Conservation (phyloP, 169 alveolate genomes). For the Eimeria praecox region DNA sequence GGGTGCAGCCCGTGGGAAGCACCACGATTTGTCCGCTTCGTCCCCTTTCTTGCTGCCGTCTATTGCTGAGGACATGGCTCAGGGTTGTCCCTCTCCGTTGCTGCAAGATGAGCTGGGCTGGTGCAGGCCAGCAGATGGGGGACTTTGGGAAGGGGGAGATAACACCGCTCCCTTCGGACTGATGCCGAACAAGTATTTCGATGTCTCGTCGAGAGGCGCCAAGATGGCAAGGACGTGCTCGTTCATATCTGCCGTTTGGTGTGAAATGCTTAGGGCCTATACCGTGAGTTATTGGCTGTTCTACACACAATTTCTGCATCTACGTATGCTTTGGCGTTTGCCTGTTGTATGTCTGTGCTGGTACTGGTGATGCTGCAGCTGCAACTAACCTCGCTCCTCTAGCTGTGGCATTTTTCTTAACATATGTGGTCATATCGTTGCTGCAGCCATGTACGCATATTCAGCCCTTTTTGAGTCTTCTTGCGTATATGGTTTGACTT, state of each 20-base stretch:
- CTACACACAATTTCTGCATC: not conserved
- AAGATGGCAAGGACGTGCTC: slow-evolving; percentile 93
- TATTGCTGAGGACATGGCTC: slow-evolving; percentile 22
- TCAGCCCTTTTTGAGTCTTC: too few relatives aligned
- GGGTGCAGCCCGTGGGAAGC: slow-evolving; percentile 91
- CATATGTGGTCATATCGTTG: too few relatives aligned
- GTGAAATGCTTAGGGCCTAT: slow-evolving; percentile 95
- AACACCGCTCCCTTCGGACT: slow-evolving; percentile 82
- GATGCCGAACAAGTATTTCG: slow-evolving; percentile 86
- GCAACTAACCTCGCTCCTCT: not conserved
- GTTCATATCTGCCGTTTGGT: slow-evolving; percentile 94
- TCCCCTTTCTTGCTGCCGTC: slow-evolving; percentile 51
- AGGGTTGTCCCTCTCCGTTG: slow-evolving; percentile 36
- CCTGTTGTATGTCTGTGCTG: not conserved
- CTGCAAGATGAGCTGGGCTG: slow-evolving; percentile 69
- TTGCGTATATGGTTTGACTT: too few relatives aligned
- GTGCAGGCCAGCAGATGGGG: slow-evolving; percentile 84
- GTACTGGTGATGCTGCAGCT: not conserved
- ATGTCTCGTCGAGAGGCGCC: slow-evolving; percentile 91
- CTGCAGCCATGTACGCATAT: too few relatives aligned
- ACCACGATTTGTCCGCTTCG: not conserved
- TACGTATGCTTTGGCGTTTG: not conserved
- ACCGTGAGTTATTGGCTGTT: slow-evolving; percentile 86
- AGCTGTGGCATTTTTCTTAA: too few relatives aligned
- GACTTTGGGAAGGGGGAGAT: not conserved